Base-by-base conservation (phyloP, 192 early-diverging fungal genomes). In the Spizellomyces sp. region DNA sequence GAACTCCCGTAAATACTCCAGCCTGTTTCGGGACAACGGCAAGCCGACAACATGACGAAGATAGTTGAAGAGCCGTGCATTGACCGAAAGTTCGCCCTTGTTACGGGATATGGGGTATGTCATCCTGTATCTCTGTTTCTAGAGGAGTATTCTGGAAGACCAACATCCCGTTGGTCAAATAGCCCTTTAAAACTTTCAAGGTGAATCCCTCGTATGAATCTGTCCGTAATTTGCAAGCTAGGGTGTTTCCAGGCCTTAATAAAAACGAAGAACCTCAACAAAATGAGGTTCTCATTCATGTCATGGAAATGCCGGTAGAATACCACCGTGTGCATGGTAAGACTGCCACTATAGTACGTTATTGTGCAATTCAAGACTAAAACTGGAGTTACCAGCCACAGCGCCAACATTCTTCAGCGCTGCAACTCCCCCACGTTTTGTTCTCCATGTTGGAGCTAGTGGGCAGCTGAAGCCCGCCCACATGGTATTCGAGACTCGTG, bases 141-240 rank as follows among this genome's bases (percentile, higher is more conserved):
- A 9, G 42, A 61, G 15, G 59, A 27, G 59, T 41, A 7, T 22
- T 56, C 4, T 41, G 5, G 42, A 17, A 36, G 9, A 41, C 59
- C 59, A 41, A 19, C 17, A 15, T 61, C 22, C 14, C 6, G 17
- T 19, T 42, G 14, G 14, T 3, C 27, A 36, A 36, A 36, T 42
- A 61, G 59, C 59, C 59, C 4, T 61, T 61, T 41, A 19, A 41
- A 17, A 6, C 14, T 41, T 61, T 61, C 9, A 19, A 19, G 59
- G 15, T 61, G 21, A 61, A 61, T 61, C 59, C 59, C 9, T 61
- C 59, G 14, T 61, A 61, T 61, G 59, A 61, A 41, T 61, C 59
- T 14, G 59, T 61, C 15, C 59, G 59, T 14, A 5, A 61, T 41
- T 42, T 61, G 42, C 59, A 61, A 41, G 59, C 59, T 14, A 19